These are phyloP conservation scores for Boletus sp. DNA, from an alignment of 768 basidiomycete genomes.

Conservation along the genomic window DNA sequence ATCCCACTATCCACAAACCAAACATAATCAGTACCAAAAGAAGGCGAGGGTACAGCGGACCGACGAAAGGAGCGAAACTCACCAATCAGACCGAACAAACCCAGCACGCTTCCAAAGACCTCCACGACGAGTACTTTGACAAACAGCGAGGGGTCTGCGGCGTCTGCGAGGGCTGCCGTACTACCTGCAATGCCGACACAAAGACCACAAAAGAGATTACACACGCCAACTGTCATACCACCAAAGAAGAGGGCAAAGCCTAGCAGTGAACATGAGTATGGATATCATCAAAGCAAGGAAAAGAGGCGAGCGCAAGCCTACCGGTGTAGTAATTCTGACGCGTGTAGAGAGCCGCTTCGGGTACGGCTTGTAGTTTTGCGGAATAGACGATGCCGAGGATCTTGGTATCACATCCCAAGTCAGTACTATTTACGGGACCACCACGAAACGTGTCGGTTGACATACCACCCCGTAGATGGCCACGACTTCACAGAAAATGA, in stretches of 20 bases:
- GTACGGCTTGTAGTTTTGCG: slow-evolving; percentile 62
- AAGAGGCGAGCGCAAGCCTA: slow-evolving; percentile 20
- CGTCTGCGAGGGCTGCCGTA: slow-evolving; percentile 92
- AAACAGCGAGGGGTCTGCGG: slow-evolving; percentile 90
- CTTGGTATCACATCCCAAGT: slow-evolving; percentile 32
- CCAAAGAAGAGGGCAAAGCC: slow-evolving; percentile 97
- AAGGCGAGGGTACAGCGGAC: background rate
- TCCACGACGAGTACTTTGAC: slow-evolving; percentile 97
- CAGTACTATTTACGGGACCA: background rate
- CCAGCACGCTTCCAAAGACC: slow-evolving; percentile 88
- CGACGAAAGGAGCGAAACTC: slow-evolving; percentile 29
- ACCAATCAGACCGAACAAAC: slow-evolving; percentile 92
- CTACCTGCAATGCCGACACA: slow-evolving; percentile 94
- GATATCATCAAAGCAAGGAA: background rate
- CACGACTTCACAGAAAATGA: slow-evolving; percentile 99
- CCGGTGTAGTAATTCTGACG: slow-evolving; percentile 91
- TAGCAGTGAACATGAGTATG: slow-evolving; percentile 24
- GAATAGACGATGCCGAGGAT: slow-evolving; percentile 98
- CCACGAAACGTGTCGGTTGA: slow-evolving; percentile 5
- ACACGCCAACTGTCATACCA: slow-evolving; percentile 88
- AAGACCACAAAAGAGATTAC: slow-evolving; percentile 93
- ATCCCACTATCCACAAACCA: slow-evolving; percentile 51
- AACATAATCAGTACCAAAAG: background rate
- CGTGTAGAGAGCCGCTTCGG: slow-evolving; percentile 72
- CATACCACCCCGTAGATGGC: slow-evolving; percentile 95